phyloP scores from a whole-genome alignment of 2,329 filamentous ascomycete species.

The Colletotrichum tanaceti region DNA sequence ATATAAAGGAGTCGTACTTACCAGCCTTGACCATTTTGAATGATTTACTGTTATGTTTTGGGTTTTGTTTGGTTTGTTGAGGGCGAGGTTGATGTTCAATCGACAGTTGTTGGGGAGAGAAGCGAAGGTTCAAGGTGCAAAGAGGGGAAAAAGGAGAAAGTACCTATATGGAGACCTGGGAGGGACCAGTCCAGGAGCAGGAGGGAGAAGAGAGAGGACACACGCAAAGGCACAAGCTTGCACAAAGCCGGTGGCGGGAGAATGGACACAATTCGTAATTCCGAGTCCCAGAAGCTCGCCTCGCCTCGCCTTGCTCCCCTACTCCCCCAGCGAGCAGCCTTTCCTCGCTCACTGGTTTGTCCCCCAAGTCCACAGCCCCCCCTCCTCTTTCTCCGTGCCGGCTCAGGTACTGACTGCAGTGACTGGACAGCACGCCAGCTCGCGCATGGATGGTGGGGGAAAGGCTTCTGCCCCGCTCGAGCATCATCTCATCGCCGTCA shows the following conservation, averaged over 20 bases:
- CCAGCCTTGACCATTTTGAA: conserved; percentile 99
- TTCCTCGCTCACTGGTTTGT: conserved; percentile 7
- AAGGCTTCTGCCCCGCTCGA: conserved; percentile 31
- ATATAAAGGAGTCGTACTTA: conserved; percentile 63
- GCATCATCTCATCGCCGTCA: conserved; percentile 33
- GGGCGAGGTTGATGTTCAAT: conserved; percentile 19
- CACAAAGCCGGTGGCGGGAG: conserved; percentile 28
- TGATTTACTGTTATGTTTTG: conserved; percentile 56
- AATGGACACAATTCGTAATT: conserved; percentile 31
- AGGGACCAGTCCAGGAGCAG: conserved; percentile 14
- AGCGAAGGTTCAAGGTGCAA: conserved; percentile 29
- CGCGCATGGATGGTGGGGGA: conserved; percentile 28
- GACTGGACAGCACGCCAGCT: conserved; percentile 14
- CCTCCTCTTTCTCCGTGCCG: background rate
- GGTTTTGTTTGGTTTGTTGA: conserved; percentile 38
- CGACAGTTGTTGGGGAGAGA: conserved; percentile 26
- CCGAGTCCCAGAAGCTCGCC: conserved; percentile 37
- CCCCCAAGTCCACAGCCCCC: conserved; percentile 3
- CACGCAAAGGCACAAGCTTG: conserved; percentile 28
- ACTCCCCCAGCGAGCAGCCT: conserved; percentile 3
- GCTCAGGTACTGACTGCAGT: background rate
- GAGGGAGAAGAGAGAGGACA: background rate
- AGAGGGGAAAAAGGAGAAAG: conserved; percentile 36
- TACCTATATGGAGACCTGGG: conserved; percentile 29
- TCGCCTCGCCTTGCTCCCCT: conserved; percentile 21